Percentiles rank a stretch among this genome's conserved stretches.
These are phyloP conservation scores for Hyaloscypha hepaticicola DNA, from an alignment of 495 filamentous ascomycete species.

Conservation along the genomic window DNA sequence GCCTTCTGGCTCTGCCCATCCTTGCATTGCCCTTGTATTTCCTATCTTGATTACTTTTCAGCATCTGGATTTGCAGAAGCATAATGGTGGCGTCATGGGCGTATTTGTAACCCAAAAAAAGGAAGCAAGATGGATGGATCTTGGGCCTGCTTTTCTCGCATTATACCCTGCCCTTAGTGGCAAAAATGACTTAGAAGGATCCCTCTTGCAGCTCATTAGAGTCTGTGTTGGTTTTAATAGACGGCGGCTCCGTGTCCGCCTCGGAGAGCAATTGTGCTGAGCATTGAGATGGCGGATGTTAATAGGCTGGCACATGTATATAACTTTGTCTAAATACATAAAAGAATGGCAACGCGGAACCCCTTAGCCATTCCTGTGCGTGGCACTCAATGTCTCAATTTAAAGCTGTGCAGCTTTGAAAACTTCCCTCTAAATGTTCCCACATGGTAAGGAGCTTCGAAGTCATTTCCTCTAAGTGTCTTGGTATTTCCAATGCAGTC, in stretches of 20 bases:
- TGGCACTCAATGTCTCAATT: too few species aligned
- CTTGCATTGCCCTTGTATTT: background rate
- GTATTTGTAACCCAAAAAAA: conserved; percentile 1
- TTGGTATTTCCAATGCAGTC: too few species aligned
- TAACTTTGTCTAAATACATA: background rate
- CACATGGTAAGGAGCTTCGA: too few species aligned
- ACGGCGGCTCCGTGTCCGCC: background rate
- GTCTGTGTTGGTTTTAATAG: background rate
- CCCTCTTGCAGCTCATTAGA: background rate
- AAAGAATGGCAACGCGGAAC: too few species aligned
- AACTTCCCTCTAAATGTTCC: too few species aligned
- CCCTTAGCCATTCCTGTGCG: too few species aligned
- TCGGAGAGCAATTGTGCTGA: background rate
- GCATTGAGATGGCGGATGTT: background rate
- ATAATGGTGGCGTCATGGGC: conserved; percentile 13
- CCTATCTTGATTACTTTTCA: conserved; percentile 7
- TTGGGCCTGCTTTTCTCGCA: conserved; percentile 13
- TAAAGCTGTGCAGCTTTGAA: too few species aligned
- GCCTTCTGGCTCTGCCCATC: conserved; percentile 2
- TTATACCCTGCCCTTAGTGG: conserved; percentile 14
- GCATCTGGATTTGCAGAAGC: conserved; percentile 4
- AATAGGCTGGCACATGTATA: background rate
- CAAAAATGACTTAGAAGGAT: background rate
- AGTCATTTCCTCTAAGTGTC: too few species aligned
- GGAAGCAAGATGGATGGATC: background rate